Base-by-base conservation (phyloP, 306 rosid genomes). In the Rubus idaeus region DNA sequence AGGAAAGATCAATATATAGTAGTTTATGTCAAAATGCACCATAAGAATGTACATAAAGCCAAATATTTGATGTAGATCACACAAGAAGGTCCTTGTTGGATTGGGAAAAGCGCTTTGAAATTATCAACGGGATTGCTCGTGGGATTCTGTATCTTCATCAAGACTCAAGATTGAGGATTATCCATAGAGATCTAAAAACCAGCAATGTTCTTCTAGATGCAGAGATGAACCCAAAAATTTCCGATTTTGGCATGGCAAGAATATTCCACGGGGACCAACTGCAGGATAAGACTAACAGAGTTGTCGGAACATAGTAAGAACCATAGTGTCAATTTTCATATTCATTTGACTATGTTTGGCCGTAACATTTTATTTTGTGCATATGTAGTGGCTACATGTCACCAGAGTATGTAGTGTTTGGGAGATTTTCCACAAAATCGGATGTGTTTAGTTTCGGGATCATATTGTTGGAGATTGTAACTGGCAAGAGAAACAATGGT, bases 181-280 rank as follows among this genome's bases (percentile, higher is more conserved):
- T 88, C 16, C 91, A 87, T 14, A 83, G 93, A 81, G 91, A 90
- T 58, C 39, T 90, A 3, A 90, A 90, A 67, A 84, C 89, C 0
- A 87, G 86, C 62, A 88, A 90, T 76, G 75, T 87, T 35, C 76
- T 90, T 40, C 17, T 90, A 11, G 93, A 89, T 67, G 71, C 76
- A 45, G 65, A 70, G 56, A 64, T 89, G 83, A 82, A 89, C 45
- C 90, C 90, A 3, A 91, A 91, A 77, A 85, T 91, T 45, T 82
- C 93, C 30, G 92, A 91, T 73, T 91, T 89, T 73, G 96, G 96
- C 21, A 82, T 80, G 91, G 96, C 93, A 53, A 88, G 87, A 80
- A 85, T 85, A 72, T 77, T 90, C 62, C 81, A 86, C 3, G 75
- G 78, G 5, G 79, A 90, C 47, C 87, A 87, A 71, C 68, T 82